phyloP scores from a whole-genome alignment of 129 eudicot genomes.

The Saposhnikovia divaricata region DNA sequence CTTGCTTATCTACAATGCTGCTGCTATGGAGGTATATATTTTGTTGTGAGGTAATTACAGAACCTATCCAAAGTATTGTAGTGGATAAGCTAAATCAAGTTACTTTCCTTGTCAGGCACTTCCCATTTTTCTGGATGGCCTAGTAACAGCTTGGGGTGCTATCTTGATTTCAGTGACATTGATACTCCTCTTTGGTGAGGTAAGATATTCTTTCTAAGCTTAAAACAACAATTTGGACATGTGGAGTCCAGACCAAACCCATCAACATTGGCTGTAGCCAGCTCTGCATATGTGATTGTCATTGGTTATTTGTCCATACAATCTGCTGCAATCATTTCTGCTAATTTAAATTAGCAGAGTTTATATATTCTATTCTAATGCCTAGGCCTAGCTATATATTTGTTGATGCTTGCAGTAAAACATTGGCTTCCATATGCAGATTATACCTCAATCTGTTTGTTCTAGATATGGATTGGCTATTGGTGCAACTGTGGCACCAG shows the following conservation, averaged over 20 bases:
- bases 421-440: slow-evolving; percentile 32
- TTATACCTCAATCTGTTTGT: slow-evolving; percentile 91
- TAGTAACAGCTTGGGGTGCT: slow-evolving; percentile 91
- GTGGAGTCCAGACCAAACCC: not conserved
- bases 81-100: not conserved
- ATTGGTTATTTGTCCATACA: not conserved
- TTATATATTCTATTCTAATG: not conserved
- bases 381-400: not conserved
- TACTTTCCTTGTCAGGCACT: slow-evolving; percentile 55
- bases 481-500: slow-evolving; percentile 76
- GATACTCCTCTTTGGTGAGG: slow-evolving; percentile 94
- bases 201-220: slow-evolving; percentile 19
- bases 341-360: not conserved
- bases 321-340: not conserved
- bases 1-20: slow-evolving; percentile 89
- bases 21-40: slow-evolving; percentile 84
- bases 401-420: not conserved
- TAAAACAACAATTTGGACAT: not conserved
- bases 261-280: not conserved
- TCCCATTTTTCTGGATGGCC: slow-evolving; percentile 79
- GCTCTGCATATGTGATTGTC: not conserved
- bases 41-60: not conserved
- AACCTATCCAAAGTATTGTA: not conserved
- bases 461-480: slow-evolving; percentile 81
- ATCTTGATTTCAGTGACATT: slow-evolving; percentile 90